These are phyloP conservation scores for Monilinia aucupariae DNA, from an alignment of 2,329 filamentous ascomycete genomes.

Conservation along the genomic window DNA sequence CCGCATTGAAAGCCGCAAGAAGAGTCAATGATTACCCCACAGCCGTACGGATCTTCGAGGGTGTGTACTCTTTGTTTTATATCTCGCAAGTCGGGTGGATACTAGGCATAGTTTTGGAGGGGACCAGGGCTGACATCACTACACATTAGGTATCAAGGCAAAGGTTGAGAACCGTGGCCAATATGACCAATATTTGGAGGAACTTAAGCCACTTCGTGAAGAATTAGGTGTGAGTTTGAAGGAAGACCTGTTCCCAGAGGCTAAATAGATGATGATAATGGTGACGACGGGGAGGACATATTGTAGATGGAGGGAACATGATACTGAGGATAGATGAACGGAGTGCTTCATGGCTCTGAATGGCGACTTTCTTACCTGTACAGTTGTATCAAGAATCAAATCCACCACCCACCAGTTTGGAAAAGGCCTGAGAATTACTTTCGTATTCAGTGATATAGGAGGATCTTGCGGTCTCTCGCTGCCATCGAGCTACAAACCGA, in stretches of 20 bases:
- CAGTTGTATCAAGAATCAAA: slow-evolving; percentile 36
- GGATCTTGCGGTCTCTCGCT: not conserved
- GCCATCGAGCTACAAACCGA: too few relatives aligned
- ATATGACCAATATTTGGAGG: slow-evolving; percentile 92
- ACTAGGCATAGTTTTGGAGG: slow-evolving; percentile 99
- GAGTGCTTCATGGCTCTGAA: slow-evolving; percentile 23
- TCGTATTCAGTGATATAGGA: slow-evolving; percentile 8
- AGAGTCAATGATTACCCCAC: slow-evolving; percentile 98
- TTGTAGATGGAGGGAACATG: slow-evolving; percentile 27
- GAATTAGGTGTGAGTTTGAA: slow-evolving; percentile 88
- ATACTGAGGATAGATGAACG: slow-evolving; percentile 22
- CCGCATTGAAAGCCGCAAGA: slow-evolving; percentile 87
- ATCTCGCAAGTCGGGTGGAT: slow-evolving; percentile 50
- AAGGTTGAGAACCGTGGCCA: slow-evolving; percentile 99
- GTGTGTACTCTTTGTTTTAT: slow-evolving; percentile 47
- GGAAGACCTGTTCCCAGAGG: slow-evolving; percentile 82
- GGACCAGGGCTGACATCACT: slow-evolving; percentile 45
- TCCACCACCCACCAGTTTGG: slow-evolving; percentile 25
- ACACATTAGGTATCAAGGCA: slow-evolving; percentile 79
- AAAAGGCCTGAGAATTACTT: slow-evolving; percentile 2
- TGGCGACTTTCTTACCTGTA: slow-evolving; percentile 32
- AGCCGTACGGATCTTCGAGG: slow-evolving; percentile 97
- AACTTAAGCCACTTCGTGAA: slow-evolving; percentile 87
- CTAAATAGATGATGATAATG: slow-evolving; percentile 27
- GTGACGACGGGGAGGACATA: slow-evolving; percentile 19